Evolutionary conservation across 768 basidiomycete species (phyloP), one percentile per base, ranked within the genome.

Genomic region (Glaciozyma martinii): DNA sequence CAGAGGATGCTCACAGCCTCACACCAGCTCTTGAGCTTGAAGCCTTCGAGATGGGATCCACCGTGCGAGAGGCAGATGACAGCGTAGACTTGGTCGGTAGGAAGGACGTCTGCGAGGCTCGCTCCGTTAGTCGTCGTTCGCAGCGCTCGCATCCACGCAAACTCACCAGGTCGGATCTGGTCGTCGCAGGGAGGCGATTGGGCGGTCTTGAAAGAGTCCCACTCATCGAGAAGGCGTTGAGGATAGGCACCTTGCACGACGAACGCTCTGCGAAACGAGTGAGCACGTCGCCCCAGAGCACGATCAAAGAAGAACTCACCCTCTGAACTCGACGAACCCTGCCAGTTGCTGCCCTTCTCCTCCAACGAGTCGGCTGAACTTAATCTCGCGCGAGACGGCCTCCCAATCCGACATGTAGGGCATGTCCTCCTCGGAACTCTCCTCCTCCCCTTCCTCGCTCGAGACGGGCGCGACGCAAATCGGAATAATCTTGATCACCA

Each of bases 401-500:
- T 59, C 46, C 42, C 84, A 84, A 63, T 89, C 87, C 65, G 84
- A 87, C 23, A 84, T 83, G 18, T 83, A 81, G 0, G 89, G 90
- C 15, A 80, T 79, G 19, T 87, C 87, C 23, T 65, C 69, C 8
- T 80, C 79, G 32, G 77, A 78, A 46, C 74, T 63, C 63, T 53
- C 57, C 60, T 65, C 47, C 66, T 23, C 30, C 12, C 43, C 44
- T 68, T 52, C 30, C 53, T 47, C 47, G 62, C 25, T 43, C 78
- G 71, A 85, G 84, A 66, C 82, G 79, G 57, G 12, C 37, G 37
- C 37, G 15, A 40, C 37, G 37, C 37, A 52, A 44, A 92, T 76
- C 9, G 90, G 91, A 44, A 93, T 85, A 53, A 95, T 81, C 78
- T 93, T 94, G 68, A 93, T 80, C n/a, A 93, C 91, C 42, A 93